Conservation (phyloP, 2,329 filamentous ascomycete species). For the Raffaelea ambrosiae region DNA sequence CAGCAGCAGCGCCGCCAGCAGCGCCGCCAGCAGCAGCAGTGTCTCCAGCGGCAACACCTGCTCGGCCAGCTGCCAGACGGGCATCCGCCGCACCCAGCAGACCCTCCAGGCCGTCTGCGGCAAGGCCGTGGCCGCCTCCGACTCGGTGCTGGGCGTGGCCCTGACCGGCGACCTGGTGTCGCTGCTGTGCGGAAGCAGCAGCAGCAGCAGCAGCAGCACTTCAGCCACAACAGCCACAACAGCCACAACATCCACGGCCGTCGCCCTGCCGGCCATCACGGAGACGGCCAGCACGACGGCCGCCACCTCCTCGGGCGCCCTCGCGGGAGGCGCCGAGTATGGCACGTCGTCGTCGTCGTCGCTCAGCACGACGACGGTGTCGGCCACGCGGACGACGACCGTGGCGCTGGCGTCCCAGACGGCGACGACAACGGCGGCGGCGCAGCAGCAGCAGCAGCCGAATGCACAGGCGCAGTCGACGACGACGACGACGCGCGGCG, state of each 20-base stretch:
- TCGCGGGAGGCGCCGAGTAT: too few relatives aligned
- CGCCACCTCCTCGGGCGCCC: neutral
- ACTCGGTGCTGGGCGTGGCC: conserved; percentile 28
- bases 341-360: neutral
- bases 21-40: neutral
- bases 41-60: conserved; percentile 20
- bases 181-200: conserved; percentile 22
- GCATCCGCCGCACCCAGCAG: conserved; percentile 71
- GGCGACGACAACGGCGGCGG: neutral
- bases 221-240: neutral
- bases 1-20: too few relatives aligned
- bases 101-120: conserved; percentile 64
- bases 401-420: neutral
- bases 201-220: neutral
- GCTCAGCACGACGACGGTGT: neutral
- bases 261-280: neutral
- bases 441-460: conserved; percentile 2
- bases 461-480: neutral
- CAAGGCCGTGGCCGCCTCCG: conserved; percentile 49
- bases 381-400: neutral
- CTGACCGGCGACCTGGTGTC: conserved; percentile 27
- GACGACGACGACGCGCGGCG: conserved; percentile 3
- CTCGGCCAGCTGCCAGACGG: conserved; percentile 26
- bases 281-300: neutral
- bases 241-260: neutral